Percentiles rank a stretch among this genome's conserved stretches.
Conservation (phyloP, 257 asterid species). For the Nicotiana tabacum region DNA sequence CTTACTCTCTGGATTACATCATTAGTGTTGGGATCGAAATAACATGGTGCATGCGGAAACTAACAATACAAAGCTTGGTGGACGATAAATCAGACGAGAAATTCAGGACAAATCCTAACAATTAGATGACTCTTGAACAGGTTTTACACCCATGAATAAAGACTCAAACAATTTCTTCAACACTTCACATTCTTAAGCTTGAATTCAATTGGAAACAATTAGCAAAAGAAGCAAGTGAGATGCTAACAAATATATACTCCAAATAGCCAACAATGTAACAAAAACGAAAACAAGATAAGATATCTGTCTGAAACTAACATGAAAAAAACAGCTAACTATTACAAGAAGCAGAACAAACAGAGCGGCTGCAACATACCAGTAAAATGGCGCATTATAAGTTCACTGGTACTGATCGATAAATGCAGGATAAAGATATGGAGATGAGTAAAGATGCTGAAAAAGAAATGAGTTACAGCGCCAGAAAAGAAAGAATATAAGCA, state of each 20-base stretch:
- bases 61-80: too few species aligned
- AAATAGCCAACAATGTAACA: background rate
- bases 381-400: background rate
- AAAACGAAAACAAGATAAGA: background rate
- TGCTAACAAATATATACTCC: background rate
- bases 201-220: background rate
- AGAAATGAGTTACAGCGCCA: too few species aligned
- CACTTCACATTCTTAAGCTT: background rate
- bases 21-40: too few species aligned
- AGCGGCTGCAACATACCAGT: background rate
- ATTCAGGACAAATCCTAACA: too few species aligned
- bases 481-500: too few species aligned
- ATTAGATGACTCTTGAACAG: too few species aligned
- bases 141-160: background rate
- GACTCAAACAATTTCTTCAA: background rate
- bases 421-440: background rate
- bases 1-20: too few species aligned
- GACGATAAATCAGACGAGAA: too few species aligned
- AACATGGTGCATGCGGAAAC: too few species aligned
- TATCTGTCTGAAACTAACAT: background rate
- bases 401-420: background rate
- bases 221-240: background rate
- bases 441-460: background rate
- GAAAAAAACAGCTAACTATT: background rate
- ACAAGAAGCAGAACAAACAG: background rate